These are phyloP conservation scores for Quercus rubra DNA, from an alignment of 306 rosid genomes.

Conservation along the genomic window DNA sequence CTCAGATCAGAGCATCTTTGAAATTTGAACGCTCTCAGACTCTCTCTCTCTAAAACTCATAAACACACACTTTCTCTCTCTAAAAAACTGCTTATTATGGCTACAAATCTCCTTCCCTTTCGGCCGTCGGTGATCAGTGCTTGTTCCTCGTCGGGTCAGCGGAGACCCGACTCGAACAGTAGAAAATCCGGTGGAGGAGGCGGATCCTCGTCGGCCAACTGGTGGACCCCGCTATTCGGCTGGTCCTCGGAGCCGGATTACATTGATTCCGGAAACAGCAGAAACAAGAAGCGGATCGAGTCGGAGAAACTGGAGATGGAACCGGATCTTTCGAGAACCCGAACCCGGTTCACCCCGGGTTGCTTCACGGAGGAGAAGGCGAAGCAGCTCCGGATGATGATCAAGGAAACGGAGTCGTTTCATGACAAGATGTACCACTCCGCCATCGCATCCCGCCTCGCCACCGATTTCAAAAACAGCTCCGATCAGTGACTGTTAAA, in stretches of 20 bases:
- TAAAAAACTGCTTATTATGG: slow-evolving; percentile 27
- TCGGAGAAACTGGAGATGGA: slow-evolving; percentile 16
- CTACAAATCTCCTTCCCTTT: slow-evolving; percentile 41
- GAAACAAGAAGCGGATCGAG: neutral
- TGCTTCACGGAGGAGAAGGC: slow-evolving; percentile 91
- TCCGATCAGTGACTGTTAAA: slow-evolving; percentile 33
- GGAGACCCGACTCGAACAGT: slow-evolving; percentile 27
- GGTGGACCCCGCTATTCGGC: slow-evolving; percentile 87
- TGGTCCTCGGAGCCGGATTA: slow-evolving; percentile 84
- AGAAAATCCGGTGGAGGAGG: slow-evolving; percentile 14
- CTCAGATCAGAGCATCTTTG: neutral
- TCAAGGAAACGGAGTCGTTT: slow-evolving; percentile 50
- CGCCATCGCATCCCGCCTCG: slow-evolving; percentile 89
- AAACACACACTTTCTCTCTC: neutral
- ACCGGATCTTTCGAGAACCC: slow-evolving; percentile 14
- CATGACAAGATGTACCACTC: slow-evolving; percentile 95
- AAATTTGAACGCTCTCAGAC: neutral
- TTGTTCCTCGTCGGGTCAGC: slow-evolving; percentile 33
- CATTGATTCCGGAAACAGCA: slow-evolving; percentile 39
- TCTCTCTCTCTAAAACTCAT: neutral
- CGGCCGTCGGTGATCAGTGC: slow-evolving; percentile 40
- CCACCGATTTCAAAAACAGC: slow-evolving; percentile 59
- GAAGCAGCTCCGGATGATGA: slow-evolving; percentile 67
- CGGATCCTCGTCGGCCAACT: slow-evolving; percentile 37
- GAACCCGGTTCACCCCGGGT: slow-evolving; percentile 55